Conservation (phyloP, 2,329 filamentous ascomycete genomes). For the Beauveria australis region DNA sequence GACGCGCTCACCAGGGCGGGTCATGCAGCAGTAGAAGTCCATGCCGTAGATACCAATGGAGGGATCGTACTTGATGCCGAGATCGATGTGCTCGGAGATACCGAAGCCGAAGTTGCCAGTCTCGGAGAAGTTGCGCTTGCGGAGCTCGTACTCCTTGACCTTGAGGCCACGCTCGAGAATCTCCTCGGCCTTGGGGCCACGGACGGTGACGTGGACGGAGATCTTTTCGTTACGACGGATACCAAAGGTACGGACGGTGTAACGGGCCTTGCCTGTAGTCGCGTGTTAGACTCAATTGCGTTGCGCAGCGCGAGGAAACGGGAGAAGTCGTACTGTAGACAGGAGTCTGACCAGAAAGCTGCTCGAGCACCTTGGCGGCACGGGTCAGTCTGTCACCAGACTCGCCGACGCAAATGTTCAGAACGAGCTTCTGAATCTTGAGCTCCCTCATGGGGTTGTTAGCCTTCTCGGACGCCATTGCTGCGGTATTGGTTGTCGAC, state of each 20-base stretch:
- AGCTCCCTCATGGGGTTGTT: conserved; percentile 99
- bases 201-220: conserved; percentile 97
- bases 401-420: conserved; percentile 99
- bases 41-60: conserved; percentile 99
- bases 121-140: conserved; percentile 99
- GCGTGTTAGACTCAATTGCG: conserved; percentile 12
- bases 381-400: conserved; percentile 99
- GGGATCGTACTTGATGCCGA: conserved; percentile 99
- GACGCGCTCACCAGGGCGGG: conserved; percentile 96
- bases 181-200: conserved; percentile 96
- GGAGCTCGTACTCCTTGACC: conserved; percentile 99
- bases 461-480: conserved; percentile 66
- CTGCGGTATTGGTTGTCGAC: conserved; percentile 28
- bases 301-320: conserved; percentile 17
- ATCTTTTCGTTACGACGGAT: conserved; percentile 99
- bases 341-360: conserved; percentile 98
- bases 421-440: conserved; percentile 97
- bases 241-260: conserved; percentile 99
- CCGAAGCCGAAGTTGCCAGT: conserved; percentile 99
- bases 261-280: conserved; percentile 85
- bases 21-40: conserved; percentile 99
- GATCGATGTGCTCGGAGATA: conserved; percentile 99
- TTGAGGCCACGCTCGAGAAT: conserved; percentile 99
- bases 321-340: conserved; percentile 73
- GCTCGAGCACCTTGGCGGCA: conserved; percentile 99